phyloP scores from a whole-genome alignment of 2,329 filamentous ascomycete genomes.

The Sarocladium brachiariae region DNA sequence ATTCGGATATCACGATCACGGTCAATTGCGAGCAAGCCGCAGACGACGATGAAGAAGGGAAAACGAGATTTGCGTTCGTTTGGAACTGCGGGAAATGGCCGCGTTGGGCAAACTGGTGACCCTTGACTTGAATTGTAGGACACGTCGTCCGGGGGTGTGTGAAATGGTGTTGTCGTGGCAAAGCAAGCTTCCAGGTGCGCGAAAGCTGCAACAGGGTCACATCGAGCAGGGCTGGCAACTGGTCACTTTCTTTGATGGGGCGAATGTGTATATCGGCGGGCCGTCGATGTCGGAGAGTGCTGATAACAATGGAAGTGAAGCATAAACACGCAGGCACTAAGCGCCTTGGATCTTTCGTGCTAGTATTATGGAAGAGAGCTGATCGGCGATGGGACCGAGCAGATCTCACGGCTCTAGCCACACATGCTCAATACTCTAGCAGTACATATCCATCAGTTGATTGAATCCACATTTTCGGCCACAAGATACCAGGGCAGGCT shows the following conservation, averaged over 20 bases:
- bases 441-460: too few relatives aligned
- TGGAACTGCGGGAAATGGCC: neutral
- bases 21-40: neutral
- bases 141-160: neutral
- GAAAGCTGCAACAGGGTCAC: neutral
- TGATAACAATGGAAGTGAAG: too few relatives aligned
- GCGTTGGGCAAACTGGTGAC: neutral
- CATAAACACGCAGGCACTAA: too few relatives aligned
- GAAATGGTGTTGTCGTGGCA: constrained; percentile 5
- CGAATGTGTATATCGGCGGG: too few relatives aligned
- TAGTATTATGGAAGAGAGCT: too few relatives aligned
- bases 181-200: neutral
- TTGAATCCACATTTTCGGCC: too few relatives aligned
- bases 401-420: too few relatives aligned
- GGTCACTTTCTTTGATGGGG: neutral
- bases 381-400: too few relatives aligned
- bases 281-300: too few relatives aligned
- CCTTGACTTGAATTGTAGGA: neutral
- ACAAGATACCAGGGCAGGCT: too few relatives aligned
- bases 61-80: neutral
- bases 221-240: neutral
- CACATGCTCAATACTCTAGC: too few relatives aligned
- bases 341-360: neutral
- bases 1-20: neutral
- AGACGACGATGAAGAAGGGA: neutral